A percentile compares a stretch with the other conserved stretches of the same genome.
Evolutionary conservation across 176 grass and related monocot genomes (phyloP).

Genomic region (Oryza glaberrima): DNA sequence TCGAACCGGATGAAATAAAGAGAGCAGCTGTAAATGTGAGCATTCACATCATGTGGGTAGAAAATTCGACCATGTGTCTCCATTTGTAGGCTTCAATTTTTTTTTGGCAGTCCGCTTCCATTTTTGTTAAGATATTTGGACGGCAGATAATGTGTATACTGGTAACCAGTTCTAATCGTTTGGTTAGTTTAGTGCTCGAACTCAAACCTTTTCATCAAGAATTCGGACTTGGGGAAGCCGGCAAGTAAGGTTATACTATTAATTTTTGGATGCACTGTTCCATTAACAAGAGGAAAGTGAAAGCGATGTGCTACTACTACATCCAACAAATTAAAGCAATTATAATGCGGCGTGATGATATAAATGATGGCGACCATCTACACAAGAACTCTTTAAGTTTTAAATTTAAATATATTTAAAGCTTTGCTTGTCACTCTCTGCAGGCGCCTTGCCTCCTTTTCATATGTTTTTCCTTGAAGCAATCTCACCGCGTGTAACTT

Average conservation of each 20-base stretch:
- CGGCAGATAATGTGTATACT: background rate
- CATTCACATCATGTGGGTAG: no score
- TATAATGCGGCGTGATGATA: background rate
- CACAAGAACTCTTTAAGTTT: background rate
- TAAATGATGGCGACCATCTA: slow-evolving; percentile 36
- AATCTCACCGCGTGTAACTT: background rate
- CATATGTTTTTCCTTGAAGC: background rate
- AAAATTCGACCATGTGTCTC: background rate
- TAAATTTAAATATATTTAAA: no score
- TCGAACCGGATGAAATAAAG: no score
- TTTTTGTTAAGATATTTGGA: background rate
- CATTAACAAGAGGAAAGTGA: background rate
- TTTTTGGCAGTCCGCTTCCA: background rate
- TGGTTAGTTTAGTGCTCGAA: background rate
- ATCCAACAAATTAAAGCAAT: no score
- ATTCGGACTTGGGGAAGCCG: background rate
- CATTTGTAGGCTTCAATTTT: background rate
- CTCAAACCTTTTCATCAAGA: background rate
- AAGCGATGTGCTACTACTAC: background rate
- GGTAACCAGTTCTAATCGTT: no score
- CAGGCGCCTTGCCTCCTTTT: background rate
- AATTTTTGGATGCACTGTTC: background rate
- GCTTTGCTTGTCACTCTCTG: background rate
- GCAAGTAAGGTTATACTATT: background rate
- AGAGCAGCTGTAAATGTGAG: no score